Evolutionary conservation across 495 filamentous ascomycete species (phyloP).

Genomic region (Penicillium psychrofluorescens): DNA sequence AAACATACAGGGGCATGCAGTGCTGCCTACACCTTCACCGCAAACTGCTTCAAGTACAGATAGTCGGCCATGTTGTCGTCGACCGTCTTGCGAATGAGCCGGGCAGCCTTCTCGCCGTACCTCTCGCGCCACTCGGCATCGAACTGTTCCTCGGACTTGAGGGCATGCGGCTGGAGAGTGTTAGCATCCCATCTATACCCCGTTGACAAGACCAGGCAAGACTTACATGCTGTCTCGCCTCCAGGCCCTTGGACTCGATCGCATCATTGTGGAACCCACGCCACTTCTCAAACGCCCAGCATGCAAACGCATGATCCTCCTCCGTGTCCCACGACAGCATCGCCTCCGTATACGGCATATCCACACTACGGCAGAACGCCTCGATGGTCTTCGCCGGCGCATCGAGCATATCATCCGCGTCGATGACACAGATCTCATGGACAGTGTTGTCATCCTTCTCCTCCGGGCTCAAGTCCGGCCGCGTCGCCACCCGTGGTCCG

Average conservation of each 20-base stretch:
- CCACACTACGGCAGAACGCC: conserved; percentile 71
- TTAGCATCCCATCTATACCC: background rate
- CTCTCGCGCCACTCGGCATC: conserved; percentile 75
- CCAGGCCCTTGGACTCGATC: conserved; percentile 67
- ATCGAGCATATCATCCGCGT: conserved; percentile 91
- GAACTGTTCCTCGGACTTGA: conserved; percentile 61
- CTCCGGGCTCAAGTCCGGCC: conserved; percentile 18
- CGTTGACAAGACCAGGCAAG: background rate
- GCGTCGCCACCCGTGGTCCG: conserved; percentile 50
- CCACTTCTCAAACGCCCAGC: conserved; percentile 86
- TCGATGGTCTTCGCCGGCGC: conserved; percentile 64
- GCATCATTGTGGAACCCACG: conserved; percentile 93
- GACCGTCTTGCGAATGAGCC: conserved; percentile 68
- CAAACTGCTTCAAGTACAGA: conserved; percentile 86
- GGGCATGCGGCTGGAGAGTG: conserved; percentile 40
- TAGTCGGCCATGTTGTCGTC: conserved; percentile 79
- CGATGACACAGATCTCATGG: conserved; percentile 75
- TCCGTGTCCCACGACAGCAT: conserved; percentile 83
- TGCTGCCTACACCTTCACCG: conserved; percentile 50
- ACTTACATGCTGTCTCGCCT: conserved; percentile 66
- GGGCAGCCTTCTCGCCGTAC: conserved; percentile 70
- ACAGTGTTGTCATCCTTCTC: conserved; percentile 7
- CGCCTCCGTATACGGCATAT: conserved; percentile 56
- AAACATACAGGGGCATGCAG: background rate
- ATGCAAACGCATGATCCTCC: conserved; percentile 55